These are phyloP conservation scores for Colletotrichum lupini DNA, from an alignment of 2,329 filamentous ascomycete species.

Conservation along the genomic window DNA sequence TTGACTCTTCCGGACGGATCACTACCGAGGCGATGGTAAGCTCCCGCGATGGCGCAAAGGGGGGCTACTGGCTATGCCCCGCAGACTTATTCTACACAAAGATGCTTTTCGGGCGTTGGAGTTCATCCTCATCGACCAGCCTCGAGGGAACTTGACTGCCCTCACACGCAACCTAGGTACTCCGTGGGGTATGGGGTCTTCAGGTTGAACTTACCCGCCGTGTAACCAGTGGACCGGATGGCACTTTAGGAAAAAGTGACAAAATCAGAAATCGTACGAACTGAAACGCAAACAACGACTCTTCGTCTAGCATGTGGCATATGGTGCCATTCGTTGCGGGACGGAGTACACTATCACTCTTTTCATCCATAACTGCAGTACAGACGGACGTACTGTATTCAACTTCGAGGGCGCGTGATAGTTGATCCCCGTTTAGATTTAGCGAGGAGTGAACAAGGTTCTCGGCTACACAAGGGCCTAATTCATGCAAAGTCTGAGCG, in stretches of 20 bases:
- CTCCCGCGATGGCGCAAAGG: neutral
- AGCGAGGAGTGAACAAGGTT: neutral
- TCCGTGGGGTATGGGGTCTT: neutral
- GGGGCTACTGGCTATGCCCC: neutral
- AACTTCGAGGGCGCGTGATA: neutral
- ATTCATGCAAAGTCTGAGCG: constrained; percentile 18
- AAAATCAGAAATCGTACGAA: neutral
- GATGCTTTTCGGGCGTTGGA: neutral
- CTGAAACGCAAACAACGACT: constrained; percentile 9
- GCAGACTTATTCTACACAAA: neutral
- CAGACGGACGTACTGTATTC: neutral
- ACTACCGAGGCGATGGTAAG: neutral
- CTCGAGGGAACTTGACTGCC: neutral
- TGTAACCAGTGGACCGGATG: neutral
- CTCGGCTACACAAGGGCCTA: neutral
- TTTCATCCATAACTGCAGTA: neutral
- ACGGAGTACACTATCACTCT: neutral
- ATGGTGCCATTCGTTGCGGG: constrained; percentile 6
- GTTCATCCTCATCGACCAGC: neutral
- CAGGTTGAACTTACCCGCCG: neutral
- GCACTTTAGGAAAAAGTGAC: neutral
- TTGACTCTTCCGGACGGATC: neutral
- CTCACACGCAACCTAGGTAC: neutral
- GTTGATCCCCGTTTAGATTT: neutral
- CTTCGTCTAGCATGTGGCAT: neutral